Percentiles rank a stretch among this genome's conserved stretches.
Conservation (phyloP, 2,329 filamentous ascomycete species). For the Aspergillus candidus region DNA sequence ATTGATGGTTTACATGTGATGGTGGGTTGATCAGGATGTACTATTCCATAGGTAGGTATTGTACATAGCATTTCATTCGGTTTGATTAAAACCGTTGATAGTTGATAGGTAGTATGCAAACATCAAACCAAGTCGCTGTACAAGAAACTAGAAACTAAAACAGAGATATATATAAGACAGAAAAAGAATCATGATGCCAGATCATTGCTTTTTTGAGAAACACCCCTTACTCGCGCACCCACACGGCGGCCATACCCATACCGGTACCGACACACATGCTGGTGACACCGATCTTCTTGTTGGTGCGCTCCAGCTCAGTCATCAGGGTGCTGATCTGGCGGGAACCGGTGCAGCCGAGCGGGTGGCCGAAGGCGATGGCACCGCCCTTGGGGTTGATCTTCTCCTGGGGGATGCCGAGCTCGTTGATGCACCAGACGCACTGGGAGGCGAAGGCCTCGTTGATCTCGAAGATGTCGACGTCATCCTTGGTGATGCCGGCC, state of each 20-base stretch:
- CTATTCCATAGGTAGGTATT: no score
- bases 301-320: slow-evolving; percentile 79
- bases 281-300: slow-evolving; percentile 80
- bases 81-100: background rate
- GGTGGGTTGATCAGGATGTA: no score
- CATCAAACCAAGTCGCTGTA: slow-evolving; percentile 8
- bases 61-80: no score
- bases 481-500: slow-evolving; percentile 76
- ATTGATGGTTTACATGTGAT: no score
- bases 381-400: slow-evolving; percentile 98
- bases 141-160: slow-evolving; percentile 11
- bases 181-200: slow-evolving; percentile 16
- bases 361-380: slow-evolving; percentile 93
- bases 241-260: slow-evolving; percentile 96
- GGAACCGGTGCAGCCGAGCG: slow-evolving; percentile 87
- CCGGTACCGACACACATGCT: slow-evolving; percentile 96
- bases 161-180: slow-evolving; percentile 5
- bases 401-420: slow-evolving; percentile 71
- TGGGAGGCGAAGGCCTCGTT: slow-evolving; percentile 98
- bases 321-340: slow-evolving; percentile 88
- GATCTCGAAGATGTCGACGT: slow-evolving; percentile 97
- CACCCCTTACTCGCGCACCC: slow-evolving; percentile 74
- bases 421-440: slow-evolving; percentile 86
- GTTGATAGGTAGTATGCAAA: slow-evolving; percentile 1
- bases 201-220: slow-evolving; percentile 13